A percentile compares a stretch with the other conserved stretches of the same genome.
phyloP scores from a whole-genome alignment of 2,329 filamentous ascomycete genomes.

The Talaromyces sp. region DNA sequence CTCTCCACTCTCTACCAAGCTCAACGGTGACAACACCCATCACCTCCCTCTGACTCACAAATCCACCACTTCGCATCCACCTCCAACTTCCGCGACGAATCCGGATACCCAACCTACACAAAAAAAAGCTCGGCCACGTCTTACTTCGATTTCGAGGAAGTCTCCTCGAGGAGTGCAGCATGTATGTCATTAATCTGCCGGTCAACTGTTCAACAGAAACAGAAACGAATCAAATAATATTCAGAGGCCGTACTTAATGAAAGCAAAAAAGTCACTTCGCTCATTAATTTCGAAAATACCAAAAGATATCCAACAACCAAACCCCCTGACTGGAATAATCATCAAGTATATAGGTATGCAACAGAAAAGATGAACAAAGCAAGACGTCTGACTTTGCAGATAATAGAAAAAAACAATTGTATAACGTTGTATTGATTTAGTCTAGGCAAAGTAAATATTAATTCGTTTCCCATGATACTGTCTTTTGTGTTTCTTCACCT shows the following conservation, averaged over 20 bases:
- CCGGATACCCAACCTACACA: neutral
- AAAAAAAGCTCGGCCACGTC: neutral
- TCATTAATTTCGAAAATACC: neutral
- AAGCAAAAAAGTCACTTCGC: neutral
- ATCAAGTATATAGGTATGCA: neutral
- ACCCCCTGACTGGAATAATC: neutral
- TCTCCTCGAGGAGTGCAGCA: too few species aligned
- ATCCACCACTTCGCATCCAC: neutral
- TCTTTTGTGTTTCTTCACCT: neutral
- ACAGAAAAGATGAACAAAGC: neutral
- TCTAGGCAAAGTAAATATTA: neutral
- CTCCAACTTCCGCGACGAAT: neutral
- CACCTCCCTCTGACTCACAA: neutral
- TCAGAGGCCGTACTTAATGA: too few species aligned
- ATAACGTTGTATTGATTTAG: neutral
- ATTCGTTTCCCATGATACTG: neutral
- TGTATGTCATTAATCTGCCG: too few species aligned
- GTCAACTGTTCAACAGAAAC: too few species aligned
- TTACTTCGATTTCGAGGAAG: neutral
- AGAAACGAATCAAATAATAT: too few species aligned
- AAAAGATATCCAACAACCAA: neutral
- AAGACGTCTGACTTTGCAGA: neutral
- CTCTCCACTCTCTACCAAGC: neutral
- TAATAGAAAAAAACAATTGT: neutral
- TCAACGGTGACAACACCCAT: neutral